Percentiles rank a stretch among this genome's conserved stretches.
Conservation (phyloP, 352 stramenopile species). For the Phytophthora kernoviae region DNA sequence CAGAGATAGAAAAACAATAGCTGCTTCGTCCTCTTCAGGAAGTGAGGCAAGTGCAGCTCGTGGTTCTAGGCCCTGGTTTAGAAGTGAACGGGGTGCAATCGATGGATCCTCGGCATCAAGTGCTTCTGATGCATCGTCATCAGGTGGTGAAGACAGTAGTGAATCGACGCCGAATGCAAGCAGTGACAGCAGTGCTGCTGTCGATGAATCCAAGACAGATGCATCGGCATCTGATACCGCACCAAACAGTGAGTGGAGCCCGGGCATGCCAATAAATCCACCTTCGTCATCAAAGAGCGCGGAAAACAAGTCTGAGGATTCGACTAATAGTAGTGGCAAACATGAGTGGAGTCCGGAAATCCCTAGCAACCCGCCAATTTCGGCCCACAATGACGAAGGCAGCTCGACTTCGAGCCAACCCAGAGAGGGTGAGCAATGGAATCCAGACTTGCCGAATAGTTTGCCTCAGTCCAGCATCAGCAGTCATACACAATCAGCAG, state of each 20-base stretch:
- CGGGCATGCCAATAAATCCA: background rate
- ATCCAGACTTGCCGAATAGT: too few relatives aligned
- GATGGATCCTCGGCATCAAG: too few relatives aligned
- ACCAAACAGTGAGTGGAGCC: background rate
- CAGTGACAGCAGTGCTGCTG: background rate
- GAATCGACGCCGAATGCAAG: background rate
- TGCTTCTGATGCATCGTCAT: too few relatives aligned
- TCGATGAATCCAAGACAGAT: background rate
- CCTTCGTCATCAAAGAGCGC: background rate
- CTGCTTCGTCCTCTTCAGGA: background rate
- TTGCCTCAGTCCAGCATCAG: too few relatives aligned
- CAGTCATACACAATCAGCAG: too few relatives aligned
- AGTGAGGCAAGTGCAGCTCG: too few relatives aligned
- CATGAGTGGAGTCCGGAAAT: background rate
- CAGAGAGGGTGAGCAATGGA: too few relatives aligned
- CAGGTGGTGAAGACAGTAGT: too few relatives aligned
- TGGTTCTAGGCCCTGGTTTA: too few relatives aligned
- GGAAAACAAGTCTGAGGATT: background rate
- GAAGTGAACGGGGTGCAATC: too few relatives aligned
- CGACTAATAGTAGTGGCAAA: background rate
- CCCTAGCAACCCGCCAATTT: background rate
- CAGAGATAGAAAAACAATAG: constrained; percentile 1
- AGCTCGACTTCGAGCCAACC: too few relatives aligned
- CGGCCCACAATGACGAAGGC: too few relatives aligned
- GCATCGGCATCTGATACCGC: background rate